Conservation (phyloP, 257 asterid species). For the Petrea volubilis region DNA sequence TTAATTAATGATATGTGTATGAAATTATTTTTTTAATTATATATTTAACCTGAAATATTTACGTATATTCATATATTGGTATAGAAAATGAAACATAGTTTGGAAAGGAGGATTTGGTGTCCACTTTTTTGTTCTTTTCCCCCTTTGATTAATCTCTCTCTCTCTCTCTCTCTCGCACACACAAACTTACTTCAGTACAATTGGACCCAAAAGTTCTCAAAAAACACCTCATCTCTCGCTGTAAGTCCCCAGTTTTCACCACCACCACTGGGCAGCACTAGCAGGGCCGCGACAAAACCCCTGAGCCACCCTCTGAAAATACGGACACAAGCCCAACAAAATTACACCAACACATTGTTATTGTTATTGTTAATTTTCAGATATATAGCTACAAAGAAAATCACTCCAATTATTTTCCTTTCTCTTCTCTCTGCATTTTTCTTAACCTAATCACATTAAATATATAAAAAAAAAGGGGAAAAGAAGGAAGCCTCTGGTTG, state of each 20-base stretch:
- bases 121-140: background rate
- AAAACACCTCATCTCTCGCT: background rate
- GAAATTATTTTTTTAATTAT: too few relatives aligned
- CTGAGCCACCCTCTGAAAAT: constrained; percentile 1
- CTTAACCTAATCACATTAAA: constrained; percentile 13
- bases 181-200: constrained; percentile 4
- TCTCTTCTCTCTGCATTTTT: background rate
- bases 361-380: background rate
- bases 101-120: too few relatives aligned
- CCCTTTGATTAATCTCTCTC: background rate
- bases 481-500: background rate
- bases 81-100: too few relatives aligned
- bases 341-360: background rate
- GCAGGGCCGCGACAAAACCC: background rate
- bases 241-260: constrained; percentile 12
- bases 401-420: constrained; percentile 23
- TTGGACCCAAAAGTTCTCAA: constrained; percentile 11
- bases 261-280: background rate
- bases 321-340: background rate
- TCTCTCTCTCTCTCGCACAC: too few relatives aligned
- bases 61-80: too few relatives aligned
- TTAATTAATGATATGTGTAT: too few relatives aligned
- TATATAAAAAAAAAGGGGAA: background rate
- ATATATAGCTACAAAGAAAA: constrained; percentile 26
- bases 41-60: too few relatives aligned